These are phyloP conservation scores for Tilletia walkeri DNA, from an alignment of 1,284 basidiomycete species.

Conservation along the genomic window DNA sequence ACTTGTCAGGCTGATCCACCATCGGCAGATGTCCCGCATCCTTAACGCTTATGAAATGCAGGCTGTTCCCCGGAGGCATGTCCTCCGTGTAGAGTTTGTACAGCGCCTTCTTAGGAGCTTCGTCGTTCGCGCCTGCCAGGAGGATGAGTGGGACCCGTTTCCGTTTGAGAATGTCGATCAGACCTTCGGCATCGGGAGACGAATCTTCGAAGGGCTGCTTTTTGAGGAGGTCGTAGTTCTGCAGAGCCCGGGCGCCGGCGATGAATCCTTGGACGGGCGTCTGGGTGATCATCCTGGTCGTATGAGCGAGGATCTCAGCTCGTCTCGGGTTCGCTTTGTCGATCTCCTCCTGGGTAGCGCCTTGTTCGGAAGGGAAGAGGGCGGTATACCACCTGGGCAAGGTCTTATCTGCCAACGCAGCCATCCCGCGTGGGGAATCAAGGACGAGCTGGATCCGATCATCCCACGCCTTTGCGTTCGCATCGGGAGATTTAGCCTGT, in stretches of 20 bases:
- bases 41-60: conserved; percentile 48
- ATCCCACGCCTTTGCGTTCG: conserved; percentile 58
- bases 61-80: background rate
- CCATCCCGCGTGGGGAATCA: conserved; percentile 42
- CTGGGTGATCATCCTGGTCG: conserved; percentile 43
- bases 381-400: conserved; percentile 57
- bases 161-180: conserved; percentile 42
- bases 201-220: background rate
- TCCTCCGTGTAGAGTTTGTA: conserved; percentile 9
- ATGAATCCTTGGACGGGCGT: conserved; percentile 58
- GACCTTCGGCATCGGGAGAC: conserved; percentile 36
- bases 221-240: conserved; percentile 55
- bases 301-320: conserved; percentile 13
- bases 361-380: conserved; percentile 30
- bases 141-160: conserved; percentile 51
- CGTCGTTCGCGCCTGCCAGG: conserved; percentile 58
- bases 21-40: conserved; percentile 58
- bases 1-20: conserved; percentile 56
- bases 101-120: conserved; percentile 56
- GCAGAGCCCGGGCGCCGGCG: conserved; percentile 56
- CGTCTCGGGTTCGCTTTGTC: background rate
- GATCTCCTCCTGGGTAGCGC: background rate
- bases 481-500: conserved; percentile 56
- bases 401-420: conserved; percentile 55
- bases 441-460: conserved; percentile 57